Evolutionary conservation across 306 rosid genomes (phyloP), one percentile per base, ranked within the genome.

Genomic region (Quercus glauca): DNA sequence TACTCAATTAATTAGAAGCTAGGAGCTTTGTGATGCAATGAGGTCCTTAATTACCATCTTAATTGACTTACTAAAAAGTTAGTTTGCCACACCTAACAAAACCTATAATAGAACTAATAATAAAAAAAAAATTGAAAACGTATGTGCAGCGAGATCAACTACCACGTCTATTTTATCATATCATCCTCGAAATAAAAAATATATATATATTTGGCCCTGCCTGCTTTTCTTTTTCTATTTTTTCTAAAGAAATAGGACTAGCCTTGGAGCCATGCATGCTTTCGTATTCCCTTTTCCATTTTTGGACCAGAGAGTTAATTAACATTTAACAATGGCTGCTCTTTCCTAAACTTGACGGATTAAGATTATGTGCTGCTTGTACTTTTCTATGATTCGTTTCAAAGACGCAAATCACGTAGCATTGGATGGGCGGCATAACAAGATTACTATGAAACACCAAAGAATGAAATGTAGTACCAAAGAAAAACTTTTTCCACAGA

Each of bases 351-450:
- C 2, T 55, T 17, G 0, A 55, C 59, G 1, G 59, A 17, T 19
- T 55, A 55, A 19, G 59, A 5, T 19, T 55, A 55, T 55, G 21
- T 55, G 15, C 7, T 55, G 10, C n/a, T 4, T n/a, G 21, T 55
- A n/a, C 60, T 55, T 55, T 55, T 55, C 60, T 13, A n/a, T 28
- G 73, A n/a, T 63, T 63, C 18, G 2, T 17, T 3, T 76, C 45
- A 76, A 76, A 76, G 73, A 35, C 53, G 74, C 68, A 68, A 68
- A 7, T 26, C 55, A 37, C 41, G n/a, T 6, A 35, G 19, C 9
- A 77, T 68, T 77, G 68, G 75, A 33, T 21, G 25, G 75, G 33
- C 56, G 68, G 80, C 80, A 8, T 4, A 28, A 17, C 28, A 15
- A 53, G 43, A 14, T 53, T 41, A 67, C 10, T 31, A 31, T n/a